Conservation (phyloP, 805 yeast genomes). For the Saccharomycodes ludwigii region DNA sequence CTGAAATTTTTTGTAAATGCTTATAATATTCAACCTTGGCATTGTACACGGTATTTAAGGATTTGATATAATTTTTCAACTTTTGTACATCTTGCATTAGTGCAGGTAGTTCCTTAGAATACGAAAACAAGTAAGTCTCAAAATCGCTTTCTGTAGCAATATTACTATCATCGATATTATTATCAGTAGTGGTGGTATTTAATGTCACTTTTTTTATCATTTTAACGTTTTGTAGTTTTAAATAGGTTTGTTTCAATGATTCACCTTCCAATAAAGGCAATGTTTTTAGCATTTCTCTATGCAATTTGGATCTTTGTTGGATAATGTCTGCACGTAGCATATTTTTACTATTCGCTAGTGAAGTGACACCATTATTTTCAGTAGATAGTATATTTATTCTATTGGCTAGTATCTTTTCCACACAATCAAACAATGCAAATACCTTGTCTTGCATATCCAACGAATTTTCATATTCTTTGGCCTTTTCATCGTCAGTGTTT, state of each 20-base stretch:
- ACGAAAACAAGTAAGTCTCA: slow-evolving; percentile 17
- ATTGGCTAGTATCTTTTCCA: slow-evolving; percentile 36
- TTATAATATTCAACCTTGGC: slow-evolving; percentile 71
- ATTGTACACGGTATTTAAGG: slow-evolving; percentile 58
- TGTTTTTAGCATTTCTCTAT: slow-evolving; percentile 17
- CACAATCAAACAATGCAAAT: slow-evolving; percentile 40
- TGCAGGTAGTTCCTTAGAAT: slow-evolving; percentile 11
- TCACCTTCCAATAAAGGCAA: slow-evolving; percentile 15
- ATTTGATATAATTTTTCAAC: slow-evolving; percentile 32
- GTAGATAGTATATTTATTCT: slow-evolving; percentile 22
- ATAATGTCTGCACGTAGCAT: background rate
- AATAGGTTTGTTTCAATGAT: slow-evolving; percentile 21
- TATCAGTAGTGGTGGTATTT: slow-evolving; percentile 1
- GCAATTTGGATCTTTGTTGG: slow-evolving; percentile 18
- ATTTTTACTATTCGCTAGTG: background rate
- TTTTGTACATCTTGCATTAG: slow-evolving; percentile 16
- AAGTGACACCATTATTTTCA: slow-evolving; percentile 1
- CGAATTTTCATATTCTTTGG: slow-evolving; percentile 69
- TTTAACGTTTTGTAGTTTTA: slow-evolving; percentile 20
- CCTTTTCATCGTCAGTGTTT: slow-evolving; percentile 34
- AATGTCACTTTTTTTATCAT: slow-evolving; percentile 12
- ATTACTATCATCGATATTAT: slow-evolving; percentile 1
- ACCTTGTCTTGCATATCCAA: slow-evolving; percentile 66
- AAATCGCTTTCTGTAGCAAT: slow-evolving; percentile 7
- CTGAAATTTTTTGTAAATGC: slow-evolving; percentile 78